Conservation (phyloP, 176 grass and related monocot genomes). For the Themeda triandra region DNA sequence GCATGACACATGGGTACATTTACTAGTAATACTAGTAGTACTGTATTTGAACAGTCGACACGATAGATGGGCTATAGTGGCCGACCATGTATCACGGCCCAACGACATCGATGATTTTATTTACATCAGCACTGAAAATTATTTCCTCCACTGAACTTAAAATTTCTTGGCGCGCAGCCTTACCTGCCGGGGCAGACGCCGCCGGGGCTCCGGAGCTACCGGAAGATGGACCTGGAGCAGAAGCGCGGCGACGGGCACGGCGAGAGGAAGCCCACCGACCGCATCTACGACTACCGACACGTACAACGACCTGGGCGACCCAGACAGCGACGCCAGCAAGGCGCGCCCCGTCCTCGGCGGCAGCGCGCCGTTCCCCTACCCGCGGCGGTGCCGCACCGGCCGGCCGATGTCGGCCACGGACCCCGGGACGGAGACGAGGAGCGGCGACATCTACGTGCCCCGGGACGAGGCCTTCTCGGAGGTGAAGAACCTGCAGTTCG, state of each 20-base stretch:
- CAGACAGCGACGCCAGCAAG: constrained; percentile 15
- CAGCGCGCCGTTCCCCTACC: constrained; percentile 61
- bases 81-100: background rate
- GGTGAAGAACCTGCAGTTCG: constrained; percentile 65
- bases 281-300: constrained; percentile 84
- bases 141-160: too few species aligned
- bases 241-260: constrained; percentile 54
- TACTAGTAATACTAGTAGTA: too few species aligned
- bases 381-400: constrained; percentile 73
- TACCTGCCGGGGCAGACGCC: constrained; percentile 75
- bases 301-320: constrained; percentile 68
- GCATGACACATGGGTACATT: too few species aligned
- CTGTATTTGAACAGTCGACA: background rate
- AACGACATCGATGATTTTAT: background rate
- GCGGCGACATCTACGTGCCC: constrained; percentile 49
- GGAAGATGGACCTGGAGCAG: constrained; percentile 44
- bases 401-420: constrained; percentile 47
- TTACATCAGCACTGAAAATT: too few species aligned
- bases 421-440: constrained; percentile 48
- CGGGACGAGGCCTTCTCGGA: constrained; percentile 79
- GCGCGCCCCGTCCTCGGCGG: constrained; percentile 60
- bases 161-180: constrained; percentile 36
- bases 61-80: background rate
- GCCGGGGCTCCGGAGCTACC: constrained; percentile 40
- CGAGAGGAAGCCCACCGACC: constrained; percentile 46